Base-by-base conservation (phyloP, 139 green algal species). In the Chlorella sp. region DNA sequence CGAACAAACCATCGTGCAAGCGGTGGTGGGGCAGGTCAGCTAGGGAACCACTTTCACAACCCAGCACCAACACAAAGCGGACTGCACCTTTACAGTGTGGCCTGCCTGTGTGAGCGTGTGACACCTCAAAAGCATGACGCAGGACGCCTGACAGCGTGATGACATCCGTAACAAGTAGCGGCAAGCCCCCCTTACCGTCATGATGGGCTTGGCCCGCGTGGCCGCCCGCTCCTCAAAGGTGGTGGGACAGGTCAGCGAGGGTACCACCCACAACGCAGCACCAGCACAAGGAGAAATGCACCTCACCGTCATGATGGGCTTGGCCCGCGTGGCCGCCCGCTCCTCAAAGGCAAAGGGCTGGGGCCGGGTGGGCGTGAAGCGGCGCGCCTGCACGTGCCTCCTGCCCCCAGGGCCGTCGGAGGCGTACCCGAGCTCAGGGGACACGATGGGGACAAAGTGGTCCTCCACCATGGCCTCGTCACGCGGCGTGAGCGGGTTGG, bases 291-390 rank as follows among this genome's bases (percentile, higher is more conserved):
- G n/a, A n/a, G n/a, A 64, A 64, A 30, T 4, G 29, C 70, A 1
- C 31, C 26, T 23, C 49, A 79, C 81, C 77, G 70, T 60, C 66
- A 76, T 69, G 51, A 88, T 89, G 34, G 64, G 72, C 50, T 86
- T 86, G 26, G 76, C 69, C 1, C 76, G 71, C 14, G 73, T 32
- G 30, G 68, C 24, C 31, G 77, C 74, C 0, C 82, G 75, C 71
- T 78, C 62, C 72, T 85, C 77, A 74, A 90, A 90, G 0, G 63
- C 14, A 59, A 88, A 87, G 0, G 82, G 82, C 60, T 71, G 5
- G 1, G 75, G 77, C 61, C 70, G 50, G 24, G 82, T 90, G 32
- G 67, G 70, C 31, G 55, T 73, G 67, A 80, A 80, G 62, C 60
- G 73, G 35, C 35, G 5, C 2, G 20, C 22, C 23, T 10, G 35